phyloP scores from a whole-genome alignment of 768 basidiomycete genomes.

The Lactarius pseudohatsudake region DNA sequence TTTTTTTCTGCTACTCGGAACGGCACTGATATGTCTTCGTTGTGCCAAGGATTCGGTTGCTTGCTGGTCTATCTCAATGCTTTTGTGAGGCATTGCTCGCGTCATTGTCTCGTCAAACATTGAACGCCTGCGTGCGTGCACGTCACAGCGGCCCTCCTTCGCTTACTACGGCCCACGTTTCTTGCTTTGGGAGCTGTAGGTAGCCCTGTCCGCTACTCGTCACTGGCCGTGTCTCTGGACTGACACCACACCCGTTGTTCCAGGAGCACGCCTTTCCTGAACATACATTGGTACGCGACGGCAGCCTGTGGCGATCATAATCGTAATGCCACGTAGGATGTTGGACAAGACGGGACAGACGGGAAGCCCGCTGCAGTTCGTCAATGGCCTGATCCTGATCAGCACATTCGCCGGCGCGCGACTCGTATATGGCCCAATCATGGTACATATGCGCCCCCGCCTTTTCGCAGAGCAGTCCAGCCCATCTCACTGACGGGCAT shows the following conservation, averaged over 20 bases:
- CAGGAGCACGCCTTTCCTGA: slow-evolving; percentile 83
- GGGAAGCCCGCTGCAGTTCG: slow-evolving; percentile 61
- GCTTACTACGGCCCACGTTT: slow-evolving; percentile 78
- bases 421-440: slow-evolving; percentile 65
- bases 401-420: slow-evolving; percentile 67
- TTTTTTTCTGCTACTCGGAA: not conserved
- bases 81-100: slow-evolving; percentile 53
- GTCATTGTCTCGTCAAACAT: not conserved
- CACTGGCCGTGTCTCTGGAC: not conserved
- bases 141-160: slow-evolving; percentile 57
- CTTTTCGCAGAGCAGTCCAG: not conserved
- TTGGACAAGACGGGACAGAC: slow-evolving; percentile 75
- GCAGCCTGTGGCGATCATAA: slow-evolving; percentile 1
- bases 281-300: slow-evolving; percentile 72
- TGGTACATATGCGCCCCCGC: slow-evolving; percentile 32
- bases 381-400: slow-evolving; percentile 72
- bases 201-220: slow-evolving; percentile 13
- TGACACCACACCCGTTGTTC: not conserved
- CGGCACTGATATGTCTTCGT: not conserved
- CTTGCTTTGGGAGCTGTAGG: slow-evolving; percentile 79
- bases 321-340: slow-evolving; percentile 47
- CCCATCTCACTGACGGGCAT: not conserved
- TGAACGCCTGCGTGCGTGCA: not conserved
- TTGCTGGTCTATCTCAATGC: slow-evolving; percentile 61
- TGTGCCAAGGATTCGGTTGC: slow-evolving; percentile 54